Percentiles rank a stretch among this genome's conserved stretches.
These are phyloP conservation scores for Nannochloris sp. DNA, from an alignment of 139 green algal species.

Conservation along the genomic window DNA sequence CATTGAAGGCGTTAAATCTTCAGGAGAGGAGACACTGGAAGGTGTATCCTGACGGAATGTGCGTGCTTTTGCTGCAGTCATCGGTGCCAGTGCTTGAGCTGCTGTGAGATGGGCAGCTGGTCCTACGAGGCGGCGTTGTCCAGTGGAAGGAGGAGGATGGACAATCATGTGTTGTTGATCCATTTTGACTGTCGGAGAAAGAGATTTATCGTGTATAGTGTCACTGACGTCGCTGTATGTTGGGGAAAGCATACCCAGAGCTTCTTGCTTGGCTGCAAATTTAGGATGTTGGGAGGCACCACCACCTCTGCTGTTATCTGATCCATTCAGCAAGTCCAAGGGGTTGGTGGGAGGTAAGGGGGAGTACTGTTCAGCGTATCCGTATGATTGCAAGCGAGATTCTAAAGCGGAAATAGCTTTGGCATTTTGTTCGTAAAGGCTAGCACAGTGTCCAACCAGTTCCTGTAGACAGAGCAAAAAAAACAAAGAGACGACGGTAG, in stretches of 20 bases:
- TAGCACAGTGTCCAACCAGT: conserved; percentile 25
- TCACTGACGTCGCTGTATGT: too few species aligned
- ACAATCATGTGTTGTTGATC: too few species aligned
- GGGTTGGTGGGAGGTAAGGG: conserved; percentile 16
- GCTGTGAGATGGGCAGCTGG: not conserved
- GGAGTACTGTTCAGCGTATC: conserved; percentile 13
- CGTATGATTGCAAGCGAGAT: conserved; percentile 8
- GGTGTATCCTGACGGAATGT: conserved; percentile 18
- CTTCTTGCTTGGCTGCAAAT: too few species aligned
- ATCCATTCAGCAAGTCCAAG: conserved; percentile 18
- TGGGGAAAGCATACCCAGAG: too few species aligned
- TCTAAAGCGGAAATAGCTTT: conserved; percentile 5
- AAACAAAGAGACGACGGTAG: not conserved
- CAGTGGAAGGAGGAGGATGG: too few species aligned
- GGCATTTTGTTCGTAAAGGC: conserved; percentile 15
- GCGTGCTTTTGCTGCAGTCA: conserved; percentile 15
- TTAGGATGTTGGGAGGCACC: too few species aligned
- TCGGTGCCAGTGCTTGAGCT: conserved; percentile 6
- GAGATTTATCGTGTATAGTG: too few species aligned
- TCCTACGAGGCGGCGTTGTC: too few species aligned
- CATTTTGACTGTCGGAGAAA: too few species aligned
- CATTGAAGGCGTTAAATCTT: conserved; percentile 28
- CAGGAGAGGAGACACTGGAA: conserved; percentile 14
- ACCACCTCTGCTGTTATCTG: too few species aligned
- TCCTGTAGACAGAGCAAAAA: not conserved